These are phyloP conservation scores for Candida sonorensis DNA, from an alignment of 805 yeast genomes.

Conservation along the genomic window DNA sequence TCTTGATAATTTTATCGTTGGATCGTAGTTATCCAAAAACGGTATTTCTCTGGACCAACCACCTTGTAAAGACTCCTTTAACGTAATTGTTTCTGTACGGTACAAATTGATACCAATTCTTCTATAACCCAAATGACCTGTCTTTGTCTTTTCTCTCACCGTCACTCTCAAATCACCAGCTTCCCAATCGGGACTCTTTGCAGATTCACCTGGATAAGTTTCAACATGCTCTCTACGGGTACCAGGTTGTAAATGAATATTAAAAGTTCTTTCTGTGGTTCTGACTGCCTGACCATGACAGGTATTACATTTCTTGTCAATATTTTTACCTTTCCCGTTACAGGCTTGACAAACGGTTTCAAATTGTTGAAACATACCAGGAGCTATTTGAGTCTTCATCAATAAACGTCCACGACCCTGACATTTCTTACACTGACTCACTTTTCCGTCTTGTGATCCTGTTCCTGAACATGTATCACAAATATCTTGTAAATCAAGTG, in stretches of 20 bases:
- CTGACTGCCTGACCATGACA: slow-evolving; percentile 71
- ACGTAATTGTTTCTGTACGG: slow-evolving; percentile 71
- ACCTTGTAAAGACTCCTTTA: slow-evolving; percentile 69
- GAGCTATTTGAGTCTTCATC: slow-evolving; percentile 71
- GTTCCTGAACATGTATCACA: slow-evolving; percentile 78
- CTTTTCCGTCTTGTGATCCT: slow-evolving; percentile 77
- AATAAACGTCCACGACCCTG: slow-evolving; percentile 66
- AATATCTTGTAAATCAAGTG: slow-evolving; percentile 60
- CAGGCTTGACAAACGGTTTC: slow-evolving; percentile 77
- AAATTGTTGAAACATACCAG: slow-evolving; percentile 83
- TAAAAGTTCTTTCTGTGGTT: slow-evolving; percentile 48
- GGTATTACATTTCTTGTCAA: slow-evolving; percentile 53
- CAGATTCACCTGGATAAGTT: slow-evolving; percentile 69
- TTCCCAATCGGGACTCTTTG: slow-evolving; percentile 72
- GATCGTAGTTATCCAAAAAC: slow-evolving; percentile 57
- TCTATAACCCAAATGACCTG: slow-evolving; percentile 76
- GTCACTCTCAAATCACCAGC: slow-evolving; percentile 76
- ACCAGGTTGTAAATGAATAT: slow-evolving; percentile 65
- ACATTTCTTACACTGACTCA: slow-evolving; percentile 61
- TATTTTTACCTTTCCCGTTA: slow-evolving; percentile 66
- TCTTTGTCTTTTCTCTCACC: slow-evolving; percentile 42
- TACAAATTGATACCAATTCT: slow-evolving; percentile 69
- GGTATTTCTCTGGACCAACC: slow-evolving; percentile 70
- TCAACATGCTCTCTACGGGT: slow-evolving; percentile 52
- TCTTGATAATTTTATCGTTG: slow-evolving; percentile 40